Percentiles rank a stretch among this genome's conserved stretches.
These are phyloP conservation scores for Scheffersomyces cryptocercus DNA, from an alignment of 1,139 yeast genomes.

Conservation along the genomic window DNA sequence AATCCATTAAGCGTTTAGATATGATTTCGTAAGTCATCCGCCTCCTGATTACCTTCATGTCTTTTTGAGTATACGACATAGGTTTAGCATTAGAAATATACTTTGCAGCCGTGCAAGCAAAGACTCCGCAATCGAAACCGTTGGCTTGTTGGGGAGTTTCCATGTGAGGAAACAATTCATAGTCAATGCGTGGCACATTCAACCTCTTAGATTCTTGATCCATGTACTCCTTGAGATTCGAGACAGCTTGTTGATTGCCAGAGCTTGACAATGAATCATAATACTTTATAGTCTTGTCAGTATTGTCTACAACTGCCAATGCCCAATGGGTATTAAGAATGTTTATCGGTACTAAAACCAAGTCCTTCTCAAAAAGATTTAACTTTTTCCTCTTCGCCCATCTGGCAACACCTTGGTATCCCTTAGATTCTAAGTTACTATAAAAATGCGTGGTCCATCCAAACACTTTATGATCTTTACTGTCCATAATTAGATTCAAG, in stretches of 20 bases:
- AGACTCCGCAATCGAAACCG: slow-evolving; percentile 95
- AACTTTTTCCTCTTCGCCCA: slow-evolving; percentile 89
- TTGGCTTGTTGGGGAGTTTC: slow-evolving; percentile 84
- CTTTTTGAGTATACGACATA: slow-evolving; percentile 62
- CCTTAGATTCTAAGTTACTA: slow-evolving; percentile 66
- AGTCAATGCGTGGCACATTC: slow-evolving; percentile 23
- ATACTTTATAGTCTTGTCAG: slow-evolving; percentile 58
- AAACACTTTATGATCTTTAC: slow-evolving; percentile 43
- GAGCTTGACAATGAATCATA: slow-evolving; percentile 68
- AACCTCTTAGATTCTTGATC: slow-evolving; percentile 52
- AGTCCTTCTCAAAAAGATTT: slow-evolving; percentile 61
- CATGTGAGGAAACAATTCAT: slow-evolving; percentile 33
- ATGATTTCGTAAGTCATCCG: slow-evolving; percentile 64
- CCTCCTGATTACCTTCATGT: slow-evolving; percentile 68
- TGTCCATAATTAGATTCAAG: slow-evolving; percentile 54
- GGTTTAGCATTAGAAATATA: slow-evolving; percentile 51
- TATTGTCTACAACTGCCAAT: slow-evolving; percentile 73
- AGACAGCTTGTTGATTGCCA: slow-evolving; percentile 58
- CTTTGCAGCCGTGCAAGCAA: slow-evolving; percentile 78
- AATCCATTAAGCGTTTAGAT: slow-evolving; percentile 17
- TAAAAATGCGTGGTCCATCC: slow-evolving; percentile 89
- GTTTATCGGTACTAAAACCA: slow-evolving; percentile 82
- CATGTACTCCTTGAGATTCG: slow-evolving; percentile 60
- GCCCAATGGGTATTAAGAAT: slow-evolving; percentile 91
- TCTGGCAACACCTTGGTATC: slow-evolving; percentile 78